Conservation (phyloP, 257 asterid species). For the Nicotiana sylvestris region DNA sequence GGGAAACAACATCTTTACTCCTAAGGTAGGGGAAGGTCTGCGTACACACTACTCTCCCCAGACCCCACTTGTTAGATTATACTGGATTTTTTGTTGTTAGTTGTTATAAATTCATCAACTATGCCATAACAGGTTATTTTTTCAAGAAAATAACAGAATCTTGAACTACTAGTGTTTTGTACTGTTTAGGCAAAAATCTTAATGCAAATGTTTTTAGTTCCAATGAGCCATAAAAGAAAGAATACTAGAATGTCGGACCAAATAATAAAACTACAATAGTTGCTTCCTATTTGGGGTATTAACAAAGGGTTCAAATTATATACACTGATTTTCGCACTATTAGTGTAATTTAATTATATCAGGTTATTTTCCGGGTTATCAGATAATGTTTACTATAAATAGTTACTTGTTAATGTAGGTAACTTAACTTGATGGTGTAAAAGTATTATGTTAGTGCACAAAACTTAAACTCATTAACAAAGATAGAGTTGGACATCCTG, state of each 20-base stretch:
- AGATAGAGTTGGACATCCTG: not conserved
- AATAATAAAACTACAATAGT: not conserved
- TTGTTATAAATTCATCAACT: not conserved
- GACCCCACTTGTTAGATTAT: too few species aligned
- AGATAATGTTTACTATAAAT: not conserved
- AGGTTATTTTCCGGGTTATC: not conserved
- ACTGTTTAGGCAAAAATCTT: not conserved
- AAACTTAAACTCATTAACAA: not conserved
- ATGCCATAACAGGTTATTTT: not conserved
- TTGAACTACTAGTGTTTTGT: not conserved
- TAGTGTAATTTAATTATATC: not conserved
- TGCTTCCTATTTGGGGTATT: not conserved
- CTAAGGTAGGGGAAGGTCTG: too few species aligned
- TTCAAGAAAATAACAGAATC: slow-evolving; percentile 8
- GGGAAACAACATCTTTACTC: too few species aligned
- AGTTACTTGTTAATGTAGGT: not conserved
- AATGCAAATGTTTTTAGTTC: not conserved
- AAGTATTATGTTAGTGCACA: not conserved
- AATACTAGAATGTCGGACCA: not conserved
- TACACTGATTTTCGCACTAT: not conserved
- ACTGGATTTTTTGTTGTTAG: too few species aligned
- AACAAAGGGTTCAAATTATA: not conserved
- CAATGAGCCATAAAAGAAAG: not conserved
- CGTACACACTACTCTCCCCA: too few species aligned
- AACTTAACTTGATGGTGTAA: not conserved